Conservation (phyloP, 768 basidiomycete genomes). For the Baorangia bicolor region DNA sequence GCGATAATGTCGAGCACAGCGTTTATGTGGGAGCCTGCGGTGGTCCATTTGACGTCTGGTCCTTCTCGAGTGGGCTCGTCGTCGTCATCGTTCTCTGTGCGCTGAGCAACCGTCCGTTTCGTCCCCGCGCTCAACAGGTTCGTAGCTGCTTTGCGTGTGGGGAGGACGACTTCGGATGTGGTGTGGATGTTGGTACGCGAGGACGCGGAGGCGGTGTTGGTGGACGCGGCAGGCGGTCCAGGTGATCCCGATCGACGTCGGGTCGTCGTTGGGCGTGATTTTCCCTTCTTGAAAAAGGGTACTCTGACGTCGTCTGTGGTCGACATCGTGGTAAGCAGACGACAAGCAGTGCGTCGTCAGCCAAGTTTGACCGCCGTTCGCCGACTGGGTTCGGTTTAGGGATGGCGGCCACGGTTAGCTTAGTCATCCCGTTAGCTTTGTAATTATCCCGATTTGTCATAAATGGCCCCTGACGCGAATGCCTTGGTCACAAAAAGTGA, state of each 20-base stretch:
- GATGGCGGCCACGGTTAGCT: background rate
- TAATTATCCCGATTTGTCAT: slow-evolving; percentile 15
- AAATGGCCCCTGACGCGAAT: slow-evolving; percentile 5
- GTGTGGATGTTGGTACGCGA: slow-evolving; percentile 14
- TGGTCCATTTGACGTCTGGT: slow-evolving; percentile 76
- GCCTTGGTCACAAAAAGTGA: background rate
- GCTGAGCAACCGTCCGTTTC: slow-evolving; percentile 56
- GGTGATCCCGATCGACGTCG: slow-evolving; percentile 71
- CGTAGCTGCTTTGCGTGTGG: slow-evolving; percentile 60
- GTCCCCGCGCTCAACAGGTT: slow-evolving; percentile 81
- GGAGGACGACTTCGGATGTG: slow-evolving; percentile 70
- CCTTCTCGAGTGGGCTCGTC: slow-evolving; percentile 44
- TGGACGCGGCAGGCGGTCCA: slow-evolving; percentile 37
- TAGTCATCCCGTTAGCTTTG: slow-evolving; percentile 17
- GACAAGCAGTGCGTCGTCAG: background rate
- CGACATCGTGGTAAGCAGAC: slow-evolving; percentile 28
- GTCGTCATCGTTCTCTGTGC: slow-evolving; percentile 47
- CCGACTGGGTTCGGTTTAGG: background rate
- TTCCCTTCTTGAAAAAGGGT: slow-evolving; percentile 88
- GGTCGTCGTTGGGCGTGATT: slow-evolving; percentile 69
- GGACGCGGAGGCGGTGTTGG: slow-evolving; percentile 23
- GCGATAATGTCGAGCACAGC: slow-evolving; percentile 73
- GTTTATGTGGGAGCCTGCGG: slow-evolving; percentile 71
- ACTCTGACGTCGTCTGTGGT: slow-evolving; percentile 48
- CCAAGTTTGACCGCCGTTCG: background rate